Percentiles rank a stretch among this genome's conserved stretches.
Evolutionary conservation across 2,329 filamentous ascomycete genomes (phyloP).

Genomic region (Trichophaea hybrida): DNA sequence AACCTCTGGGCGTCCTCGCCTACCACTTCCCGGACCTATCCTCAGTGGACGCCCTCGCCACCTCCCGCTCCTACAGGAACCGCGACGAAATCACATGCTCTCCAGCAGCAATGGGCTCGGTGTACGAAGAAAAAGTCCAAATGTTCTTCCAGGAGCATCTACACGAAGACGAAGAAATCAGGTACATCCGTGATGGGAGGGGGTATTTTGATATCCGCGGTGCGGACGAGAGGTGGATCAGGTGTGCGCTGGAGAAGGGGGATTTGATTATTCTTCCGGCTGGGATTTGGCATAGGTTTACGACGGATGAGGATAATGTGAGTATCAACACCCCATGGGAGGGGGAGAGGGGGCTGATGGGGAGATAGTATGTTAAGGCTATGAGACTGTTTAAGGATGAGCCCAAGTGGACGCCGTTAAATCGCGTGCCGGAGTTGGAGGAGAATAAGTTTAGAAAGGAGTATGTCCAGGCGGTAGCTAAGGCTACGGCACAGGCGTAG

Average conservation of each 20-base stretch:
- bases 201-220: slow-evolving; percentile 84
- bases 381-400: slow-evolving; percentile 97
- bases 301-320: slow-evolving; percentile 81
- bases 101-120: slow-evolving; percentile 65
- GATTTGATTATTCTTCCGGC: slow-evolving; percentile 88
- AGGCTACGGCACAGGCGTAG: no score
- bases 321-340: slow-evolving; percentile 32
- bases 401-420: slow-evolving; percentile 93
- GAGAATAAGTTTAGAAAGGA: slow-evolving; percentile 61
- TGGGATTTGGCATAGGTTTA: slow-evolving; percentile 96
- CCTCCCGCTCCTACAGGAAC: slow-evolving; percentile 73
- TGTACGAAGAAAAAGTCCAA: slow-evolving; percentile 89
- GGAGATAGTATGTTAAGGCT: slow-evolving; percentile 72
- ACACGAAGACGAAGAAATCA: slow-evolving; percentile 96
- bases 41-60: slow-evolving; percentile 59
- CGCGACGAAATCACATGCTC: slow-evolving; percentile 86
- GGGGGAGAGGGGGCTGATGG: neutral
- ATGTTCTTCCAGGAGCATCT: slow-evolving; percentile 89
- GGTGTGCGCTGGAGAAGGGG: slow-evolving; percentile 67
- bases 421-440: slow-evolving; percentile 64
- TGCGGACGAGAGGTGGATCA: slow-evolving; percentile 69
- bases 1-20: slow-evolving; percentile 67
- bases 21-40: slow-evolving; percentile 49
- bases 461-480: slow-evolving; percentile 43
- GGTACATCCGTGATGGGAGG: slow-evolving; percentile 75